phyloP scores from a whole-genome alignment of 1,139 yeast species.

The Petasospora rhodanensis region DNA sequence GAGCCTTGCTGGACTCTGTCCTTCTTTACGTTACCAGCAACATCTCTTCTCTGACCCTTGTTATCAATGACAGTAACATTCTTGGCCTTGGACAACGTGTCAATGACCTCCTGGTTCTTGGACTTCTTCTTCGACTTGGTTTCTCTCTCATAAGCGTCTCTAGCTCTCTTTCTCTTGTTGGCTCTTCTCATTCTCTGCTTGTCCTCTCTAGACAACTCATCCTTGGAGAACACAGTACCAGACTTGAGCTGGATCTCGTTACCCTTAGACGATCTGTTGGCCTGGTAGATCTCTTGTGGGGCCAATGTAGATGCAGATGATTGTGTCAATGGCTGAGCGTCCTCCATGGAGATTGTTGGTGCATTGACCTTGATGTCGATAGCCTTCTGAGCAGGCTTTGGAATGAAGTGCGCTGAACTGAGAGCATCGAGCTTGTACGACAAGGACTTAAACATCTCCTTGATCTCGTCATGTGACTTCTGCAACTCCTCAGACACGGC shows the following conservation, averaged over 20 bases:
- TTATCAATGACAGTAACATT: slow-evolving; percentile 77
- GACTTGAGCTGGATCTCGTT: slow-evolving; percentile 71
- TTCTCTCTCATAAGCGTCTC: slow-evolving; percentile 37
- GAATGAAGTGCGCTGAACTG: slow-evolving; percentile 89
- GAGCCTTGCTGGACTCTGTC: too few relatives aligned
- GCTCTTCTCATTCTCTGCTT: slow-evolving; percentile 85
- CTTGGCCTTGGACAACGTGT: slow-evolving; percentile 68
- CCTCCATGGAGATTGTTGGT: slow-evolving; percentile 87
- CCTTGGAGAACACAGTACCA: slow-evolving; percentile 79
- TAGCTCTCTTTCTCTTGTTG: slow-evolving; percentile 73
- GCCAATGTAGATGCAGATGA: slow-evolving; percentile 77
- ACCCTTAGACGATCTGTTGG: slow-evolving; percentile 43
- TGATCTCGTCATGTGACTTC: slow-evolving; percentile 74
- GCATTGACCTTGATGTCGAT: slow-evolving; percentile 78
- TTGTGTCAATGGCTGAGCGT: slow-evolving; percentile 87
- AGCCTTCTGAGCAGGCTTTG: slow-evolving; percentile 80
- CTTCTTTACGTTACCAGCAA: slow-evolving; percentile 62
- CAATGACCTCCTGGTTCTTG: slow-evolving; percentile 60
- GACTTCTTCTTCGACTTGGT: slow-evolving; percentile 42
- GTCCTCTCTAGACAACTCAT: slow-evolving; percentile 81
- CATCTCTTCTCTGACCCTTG: slow-evolving; percentile 72
- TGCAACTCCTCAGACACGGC: slow-evolving; percentile 59
- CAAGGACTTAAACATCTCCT: slow-evolving; percentile 56
- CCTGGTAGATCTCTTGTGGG: slow-evolving; percentile 89
- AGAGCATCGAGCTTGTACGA: slow-evolving; percentile 78